Evolutionary conservation across 2,329 filamentous ascomycete genomes (phyloP), one percentile per base, ranked within the genome.

Genomic region (Epichloe sp.): DNA sequence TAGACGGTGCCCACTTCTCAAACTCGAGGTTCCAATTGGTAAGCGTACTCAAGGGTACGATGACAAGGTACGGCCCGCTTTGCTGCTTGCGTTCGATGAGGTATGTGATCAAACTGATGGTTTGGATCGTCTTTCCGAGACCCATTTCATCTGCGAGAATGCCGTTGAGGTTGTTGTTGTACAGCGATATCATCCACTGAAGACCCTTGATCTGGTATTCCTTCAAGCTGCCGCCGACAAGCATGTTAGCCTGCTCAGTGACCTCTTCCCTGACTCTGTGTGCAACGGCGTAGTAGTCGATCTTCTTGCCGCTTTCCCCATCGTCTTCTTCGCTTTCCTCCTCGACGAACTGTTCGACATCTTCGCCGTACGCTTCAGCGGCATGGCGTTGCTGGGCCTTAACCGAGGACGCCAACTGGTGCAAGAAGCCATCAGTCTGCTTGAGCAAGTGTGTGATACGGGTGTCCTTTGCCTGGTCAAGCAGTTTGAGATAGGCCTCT

Each of bases 111-210:
- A 98, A 74, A 75, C 88, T 95, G 70, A 98, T 98, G 44, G 93
- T 97, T 70, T 98, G 93, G 60, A 98, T 98, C 0, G 93, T 98
- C 74, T 98, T 98, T 68, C 93, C 93, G 57, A 98, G 87, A 83
- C 93, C 93, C 93, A 98, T 98, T 71, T 98, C 93, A 63, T 98
- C 93, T 53, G 93, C 93, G 61, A 98, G 75, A 58, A 98, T 97
- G 78, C 93, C 93, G 67, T 98, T 98, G 58, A 98, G 80, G 70
- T 96, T 98, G 76, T 98, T 98, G 82, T 98, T 98, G 79, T 97
- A 98, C 14, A 98, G 78, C 14, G 93, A 98, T 54, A 98, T 84
- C 93, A 98, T 98, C 93, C 93, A 98, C 68, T 98, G 91, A 46
- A 98, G 74, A 78, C 93, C 93, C 81, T 96, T 97, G 70, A 98